Evolutionary conservation across 345 rosid genomes (phyloP), one percentile per base, ranked within the genome.

Genomic region (Melaleuca quinquenervia): DNA sequence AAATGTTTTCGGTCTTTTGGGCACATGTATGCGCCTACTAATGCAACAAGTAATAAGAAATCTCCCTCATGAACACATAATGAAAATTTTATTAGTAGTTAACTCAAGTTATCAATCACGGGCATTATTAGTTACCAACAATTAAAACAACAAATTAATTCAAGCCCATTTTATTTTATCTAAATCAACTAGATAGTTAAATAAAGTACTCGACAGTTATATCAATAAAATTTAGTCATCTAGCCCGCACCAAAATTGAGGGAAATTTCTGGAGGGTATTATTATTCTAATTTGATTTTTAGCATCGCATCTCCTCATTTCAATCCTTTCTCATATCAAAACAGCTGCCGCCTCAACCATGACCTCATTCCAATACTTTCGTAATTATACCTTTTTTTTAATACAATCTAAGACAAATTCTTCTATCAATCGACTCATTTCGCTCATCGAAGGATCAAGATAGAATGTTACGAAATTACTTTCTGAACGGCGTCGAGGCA

Each of bases 381-480:
- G 3, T 32, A 32, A 4, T 3, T 8, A 32, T 16, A 1, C 32
- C 8, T 15, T 64, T 16, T 32, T 64, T 14, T 22, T 32, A 16
- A 41, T 41, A 41, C 4, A 2, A 41, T 41, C 41, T 2, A 41
- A 41, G 41, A 41, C 41, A 41, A 5, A 8, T 70, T 32, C 1
- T 6, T 32, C 0, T 1, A 70, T 70, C 0, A 20, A 70, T 70
- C 2, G 48, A 32, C 7, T 70, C 11, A 2, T 12, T 70, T 18
- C 6, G 18, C 7, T 21, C 13, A 4, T 36, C 6, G 0, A 53
- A 58, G 6, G 29, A 2, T n/a, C 9, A 6, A 0, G 0, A 27
- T n/a, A 58, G 8, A 13, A n/a, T 58, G 12, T 0, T 12, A 12
- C 0, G 1, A 11, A 56, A 27, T 62, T 1, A 2, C 74, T 62